phyloP scores from a whole-genome alignment of 2,329 filamentous ascomycete species.

The Dactylella cylindrospora region DNA sequence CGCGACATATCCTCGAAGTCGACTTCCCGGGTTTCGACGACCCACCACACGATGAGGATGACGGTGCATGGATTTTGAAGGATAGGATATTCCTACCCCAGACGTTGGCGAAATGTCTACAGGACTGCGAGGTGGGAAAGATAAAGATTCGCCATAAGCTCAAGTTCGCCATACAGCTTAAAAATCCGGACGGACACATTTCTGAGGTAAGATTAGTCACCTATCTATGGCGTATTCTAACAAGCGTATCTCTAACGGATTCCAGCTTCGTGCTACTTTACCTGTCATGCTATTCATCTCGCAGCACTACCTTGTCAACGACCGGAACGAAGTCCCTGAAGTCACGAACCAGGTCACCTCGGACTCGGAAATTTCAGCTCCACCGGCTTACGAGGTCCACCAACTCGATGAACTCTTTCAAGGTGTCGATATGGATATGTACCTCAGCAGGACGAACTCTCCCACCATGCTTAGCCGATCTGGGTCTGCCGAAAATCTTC shows the following conservation, averaged over 20 bases:
- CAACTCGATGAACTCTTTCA: slow-evolving; percentile 87
- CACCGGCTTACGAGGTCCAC: slow-evolving; percentile 91
- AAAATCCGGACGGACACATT: slow-evolving; percentile 91
- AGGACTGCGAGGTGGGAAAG: slow-evolving; percentile 82
- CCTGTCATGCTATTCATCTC: slow-evolving; percentile 95
- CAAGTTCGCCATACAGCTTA: slow-evolving; percentile 83
- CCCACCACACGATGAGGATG: slow-evolving; percentile 52
- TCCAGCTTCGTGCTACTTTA: slow-evolving; percentile 77
- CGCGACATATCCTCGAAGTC: slow-evolving; percentile 20
- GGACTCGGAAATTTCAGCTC: slow-evolving; percentile 67
- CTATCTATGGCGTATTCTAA: background rate
- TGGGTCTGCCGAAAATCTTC: slow-evolving; percentile 78
- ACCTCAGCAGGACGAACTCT: slow-evolving; percentile 78
- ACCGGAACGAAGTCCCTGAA: slow-evolving; percentile 75
- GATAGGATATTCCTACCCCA: slow-evolving; percentile 72
- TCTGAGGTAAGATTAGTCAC: slow-evolving; percentile 67
- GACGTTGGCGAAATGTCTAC: slow-evolving; percentile 77
- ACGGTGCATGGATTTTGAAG: slow-evolving; percentile 59
- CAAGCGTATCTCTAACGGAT: slow-evolving; percentile 11
- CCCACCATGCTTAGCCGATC: slow-evolving; percentile 73
- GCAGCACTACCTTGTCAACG: slow-evolving; percentile 83
- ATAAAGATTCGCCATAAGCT: slow-evolving; percentile 94
- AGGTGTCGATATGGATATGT: slow-evolving; percentile 77
- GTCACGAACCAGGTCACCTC: slow-evolving; percentile 60
- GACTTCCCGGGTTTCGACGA: slow-evolving; percentile 48